Evolutionary conservation across 2,329 filamentous ascomycete species (phyloP).

Genomic region (Trichoderma citrinoviride): DNA sequence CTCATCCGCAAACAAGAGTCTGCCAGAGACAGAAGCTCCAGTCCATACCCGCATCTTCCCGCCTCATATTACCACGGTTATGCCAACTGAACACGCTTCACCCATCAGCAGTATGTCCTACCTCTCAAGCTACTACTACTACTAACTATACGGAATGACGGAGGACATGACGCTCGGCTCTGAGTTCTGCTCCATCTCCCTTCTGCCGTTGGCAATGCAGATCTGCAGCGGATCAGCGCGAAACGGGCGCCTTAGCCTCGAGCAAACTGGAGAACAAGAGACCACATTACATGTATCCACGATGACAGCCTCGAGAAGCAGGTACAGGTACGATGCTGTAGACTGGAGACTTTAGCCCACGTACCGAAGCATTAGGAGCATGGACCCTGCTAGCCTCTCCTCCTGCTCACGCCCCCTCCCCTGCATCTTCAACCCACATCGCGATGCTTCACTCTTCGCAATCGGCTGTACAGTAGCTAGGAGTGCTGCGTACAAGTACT

Average conservation of each 20-base stretch:
- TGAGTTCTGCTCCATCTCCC: not conserved
- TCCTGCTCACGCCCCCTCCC: not conserved
- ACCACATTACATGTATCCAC: not conserved
- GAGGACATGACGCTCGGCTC: not conserved
- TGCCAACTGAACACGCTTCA: not conserved
- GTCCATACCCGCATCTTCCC: not conserved
- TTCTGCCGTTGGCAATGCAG: not conserved
- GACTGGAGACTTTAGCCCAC: not conserved
- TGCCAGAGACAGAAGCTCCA: not conserved
- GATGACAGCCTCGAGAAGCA: not conserved
- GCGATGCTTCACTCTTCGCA: too few species aligned
- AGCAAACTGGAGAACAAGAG: not conserved
- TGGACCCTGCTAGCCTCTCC: not conserved
- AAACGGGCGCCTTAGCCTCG: not conserved
- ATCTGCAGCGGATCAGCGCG: not conserved
- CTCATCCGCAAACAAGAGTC: not conserved
- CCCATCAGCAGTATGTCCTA: not conserved
- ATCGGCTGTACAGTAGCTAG: too few species aligned
- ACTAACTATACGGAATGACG: not conserved
- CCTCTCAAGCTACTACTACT: not conserved
- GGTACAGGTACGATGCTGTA: constrained; percentile 1
- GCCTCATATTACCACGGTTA: not conserved
- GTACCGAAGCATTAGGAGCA: not conserved
- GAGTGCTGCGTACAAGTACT: too few species aligned
- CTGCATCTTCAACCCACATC: not conserved